Conservation (phyloP, 139 green algal species). For the Pseudopediastrum boryanum region DNA sequence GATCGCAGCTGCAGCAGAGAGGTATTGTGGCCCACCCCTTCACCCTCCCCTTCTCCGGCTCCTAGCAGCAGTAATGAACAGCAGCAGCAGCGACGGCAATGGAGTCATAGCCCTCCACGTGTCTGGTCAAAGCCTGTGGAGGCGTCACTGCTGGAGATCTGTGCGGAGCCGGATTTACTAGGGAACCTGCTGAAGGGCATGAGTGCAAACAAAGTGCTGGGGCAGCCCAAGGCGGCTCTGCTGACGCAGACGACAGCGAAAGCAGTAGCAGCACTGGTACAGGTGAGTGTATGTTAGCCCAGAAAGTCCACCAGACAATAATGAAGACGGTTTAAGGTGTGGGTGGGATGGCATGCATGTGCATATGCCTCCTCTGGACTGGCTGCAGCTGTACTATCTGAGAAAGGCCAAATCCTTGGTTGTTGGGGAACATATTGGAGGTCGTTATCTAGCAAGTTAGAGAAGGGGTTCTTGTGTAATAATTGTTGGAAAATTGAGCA, state of each 20-base stretch:
- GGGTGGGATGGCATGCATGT: not conserved
- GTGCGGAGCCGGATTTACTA: conserved; percentile 21
- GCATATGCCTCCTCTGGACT: not conserved
- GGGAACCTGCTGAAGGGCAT: conserved; percentile 19
- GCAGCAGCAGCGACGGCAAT: not conserved
- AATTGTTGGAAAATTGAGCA: too few species aligned
- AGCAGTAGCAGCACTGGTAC: not conserved
- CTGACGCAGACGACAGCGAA: not conserved
- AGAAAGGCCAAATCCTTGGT: not conserved
- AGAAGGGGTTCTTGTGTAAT: too few species aligned
- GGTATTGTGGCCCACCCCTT: too few species aligned
- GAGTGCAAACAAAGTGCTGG: conserved; percentile 4
- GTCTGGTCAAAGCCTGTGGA: conserved; percentile 8
- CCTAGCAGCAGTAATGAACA: not conserved
- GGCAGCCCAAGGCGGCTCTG: not conserved
- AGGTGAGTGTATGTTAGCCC: conserved; percentile 7
- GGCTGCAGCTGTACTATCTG: not conserved
- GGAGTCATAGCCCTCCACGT: too few species aligned
- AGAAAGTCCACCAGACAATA: not conserved
- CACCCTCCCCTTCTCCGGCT: not conserved
- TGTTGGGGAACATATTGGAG: not conserved
- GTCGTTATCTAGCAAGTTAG: not conserved
- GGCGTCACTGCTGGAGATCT: conserved; percentile 23
- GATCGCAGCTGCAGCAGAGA: not conserved
- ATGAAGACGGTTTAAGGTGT: not conserved